Base-by-base conservation (phyloP, 2,329 filamentous ascomycete species). In the Phyllosticta citrichinensis region DNA sequence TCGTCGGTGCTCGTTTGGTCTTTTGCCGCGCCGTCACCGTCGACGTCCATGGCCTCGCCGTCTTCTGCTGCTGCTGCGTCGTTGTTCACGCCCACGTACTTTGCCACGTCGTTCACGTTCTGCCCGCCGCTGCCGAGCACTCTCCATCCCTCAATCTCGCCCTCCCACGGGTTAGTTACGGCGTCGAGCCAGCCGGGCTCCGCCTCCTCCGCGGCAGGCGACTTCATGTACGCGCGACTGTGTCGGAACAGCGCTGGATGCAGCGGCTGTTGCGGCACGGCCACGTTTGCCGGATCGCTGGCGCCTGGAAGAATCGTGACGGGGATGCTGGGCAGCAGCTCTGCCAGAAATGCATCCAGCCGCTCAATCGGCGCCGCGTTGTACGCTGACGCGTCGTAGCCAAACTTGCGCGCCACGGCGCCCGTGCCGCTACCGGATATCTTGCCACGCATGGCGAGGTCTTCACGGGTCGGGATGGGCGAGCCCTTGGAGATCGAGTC, bases 131-230 rank as follows among this genome's bases (percentile, higher is more conserved):
- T 94, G 11, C 89, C 92, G 53, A 97, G 81, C 6, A 97, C 76
- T 52, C 90, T 83, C 87, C 91, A 96, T 0, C 94, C 95, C 60
- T 96, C 91, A 0, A 99, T 75, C 71, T 96, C 90, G 22, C 86
- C 91, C 68, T 95, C 88, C 86, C 89, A 96, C 0, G 94, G 94
- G 69, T 99, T 99, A 4, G 94, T 97, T 55, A 92, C 89, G 5
- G 83, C 81, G 72, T 97, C 90, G 58, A 99, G 85, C 87, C 91
- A 96, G 20, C 87, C 85, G 0, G 83, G 76, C 12, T 83, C 78
- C 12, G 56, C 57, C 22, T 54, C 19, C 22, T 55, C 68, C 33
- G 55, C 63, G 25, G 70, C 69, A 0, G 80, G 80, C 14, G 76
- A 74, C 11, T 80, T 75, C 35, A 81, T 81, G 70, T 90, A 99